phyloP scores from a whole-genome alignment of 2,329 filamentous ascomycete genomes.

The Penicillium crustosum region DNA sequence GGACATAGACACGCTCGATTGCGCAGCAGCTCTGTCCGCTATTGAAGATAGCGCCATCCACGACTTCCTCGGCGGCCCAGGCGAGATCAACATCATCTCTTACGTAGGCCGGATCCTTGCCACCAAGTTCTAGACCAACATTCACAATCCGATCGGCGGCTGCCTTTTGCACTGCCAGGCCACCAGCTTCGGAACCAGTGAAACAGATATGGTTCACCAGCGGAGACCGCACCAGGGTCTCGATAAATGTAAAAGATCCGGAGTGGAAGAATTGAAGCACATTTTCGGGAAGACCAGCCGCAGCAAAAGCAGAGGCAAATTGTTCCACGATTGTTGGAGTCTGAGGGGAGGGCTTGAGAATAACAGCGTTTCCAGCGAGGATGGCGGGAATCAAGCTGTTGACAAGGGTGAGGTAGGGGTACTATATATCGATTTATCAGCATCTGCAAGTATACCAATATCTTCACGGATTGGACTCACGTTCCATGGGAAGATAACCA shows the following conservation, averaged over 20 bases:
- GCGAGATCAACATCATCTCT: slow-evolving; percentile 79
- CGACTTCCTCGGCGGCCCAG: slow-evolving; percentile 92
- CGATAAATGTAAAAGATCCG: slow-evolving; percentile 73
- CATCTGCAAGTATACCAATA: neutral
- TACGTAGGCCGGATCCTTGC: slow-evolving; percentile 92
- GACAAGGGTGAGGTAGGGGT: slow-evolving; percentile 89
- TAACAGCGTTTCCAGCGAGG: slow-evolving; percentile 84
- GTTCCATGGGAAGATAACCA: slow-evolving; percentile 95
- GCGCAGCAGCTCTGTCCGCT: slow-evolving; percentile 98
- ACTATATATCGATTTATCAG: slow-evolving; percentile 55
- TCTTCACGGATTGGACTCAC: slow-evolving; percentile 54
- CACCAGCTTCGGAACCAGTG: slow-evolving; percentile 87
- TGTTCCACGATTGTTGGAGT: slow-evolving; percentile 91
- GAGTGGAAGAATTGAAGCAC: slow-evolving; percentile 93
- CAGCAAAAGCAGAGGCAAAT: slow-evolving; percentile 70
- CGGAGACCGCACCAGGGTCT: slow-evolving; percentile 74
- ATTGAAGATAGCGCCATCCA: slow-evolving; percentile 96
- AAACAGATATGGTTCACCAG: slow-evolving; percentile 83
- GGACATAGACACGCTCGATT: slow-evolving; percentile 87
- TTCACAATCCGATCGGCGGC: slow-evolving; percentile 80
- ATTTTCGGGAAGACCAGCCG: slow-evolving; percentile 77
- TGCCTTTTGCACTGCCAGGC: slow-evolving; percentile 79
- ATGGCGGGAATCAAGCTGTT: slow-evolving; percentile 93
- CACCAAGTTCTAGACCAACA: slow-evolving; percentile 87
- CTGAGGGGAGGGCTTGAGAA: slow-evolving; percentile 92